Percentiles rank a stretch among this genome's conserved stretches.
These are phyloP conservation scores for Thelonectria rubi DNA, from an alignment of 2,329 filamentous ascomycete genomes.

Conservation along the genomic window DNA sequence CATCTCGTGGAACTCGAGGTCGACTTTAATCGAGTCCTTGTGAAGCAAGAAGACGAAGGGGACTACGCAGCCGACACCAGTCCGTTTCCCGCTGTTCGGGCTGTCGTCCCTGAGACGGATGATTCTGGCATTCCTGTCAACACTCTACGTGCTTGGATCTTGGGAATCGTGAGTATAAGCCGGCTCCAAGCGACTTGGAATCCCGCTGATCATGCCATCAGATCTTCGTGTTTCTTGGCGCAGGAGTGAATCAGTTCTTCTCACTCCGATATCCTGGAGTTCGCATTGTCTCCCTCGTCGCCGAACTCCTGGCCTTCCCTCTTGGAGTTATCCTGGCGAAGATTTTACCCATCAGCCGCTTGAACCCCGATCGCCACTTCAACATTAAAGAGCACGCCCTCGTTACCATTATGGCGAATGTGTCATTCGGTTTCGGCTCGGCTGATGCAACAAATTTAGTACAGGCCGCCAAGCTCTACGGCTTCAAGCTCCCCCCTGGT, in stretches of 20 bases:
- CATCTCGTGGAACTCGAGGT: slow-evolving; percentile 14
- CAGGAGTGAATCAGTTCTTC: slow-evolving; percentile 22
- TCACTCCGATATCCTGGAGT: slow-evolving; percentile 17
- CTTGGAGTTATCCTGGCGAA: slow-evolving; percentile 13
- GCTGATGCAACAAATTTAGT: slow-evolving; percentile 42
- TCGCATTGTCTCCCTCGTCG: slow-evolving; percentile 19
- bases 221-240: slow-evolving; percentile 18
- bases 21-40: slow-evolving; percentile 15
- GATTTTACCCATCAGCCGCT: slow-evolving; percentile 6
- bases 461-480: slow-evolving; percentile 46
- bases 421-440: slow-evolving; percentile 18
- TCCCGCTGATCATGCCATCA: not conserved
- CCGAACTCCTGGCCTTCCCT: slow-evolving; percentile 18
- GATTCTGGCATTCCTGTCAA: slow-evolving; percentile 18
- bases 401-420: slow-evolving; percentile 57
- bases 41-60: slow-evolving; percentile 9
- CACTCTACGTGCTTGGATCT: slow-evolving; percentile 16
- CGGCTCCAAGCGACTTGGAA: not conserved
- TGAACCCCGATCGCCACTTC: slow-evolving; percentile 52
- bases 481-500: slow-evolving; percentile 54
- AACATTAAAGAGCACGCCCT: slow-evolving; percentile 60
- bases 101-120: slow-evolving; percentile 18
- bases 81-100: slow-evolving; percentile 16
- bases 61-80: slow-evolving; percentile 19
- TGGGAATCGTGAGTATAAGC: slow-evolving; percentile 12